These are phyloP conservation scores for Pleoardoris graminearum DNA, from an alignment of 2,329 filamentous ascomycete genomes.

Conservation along the genomic window DNA sequence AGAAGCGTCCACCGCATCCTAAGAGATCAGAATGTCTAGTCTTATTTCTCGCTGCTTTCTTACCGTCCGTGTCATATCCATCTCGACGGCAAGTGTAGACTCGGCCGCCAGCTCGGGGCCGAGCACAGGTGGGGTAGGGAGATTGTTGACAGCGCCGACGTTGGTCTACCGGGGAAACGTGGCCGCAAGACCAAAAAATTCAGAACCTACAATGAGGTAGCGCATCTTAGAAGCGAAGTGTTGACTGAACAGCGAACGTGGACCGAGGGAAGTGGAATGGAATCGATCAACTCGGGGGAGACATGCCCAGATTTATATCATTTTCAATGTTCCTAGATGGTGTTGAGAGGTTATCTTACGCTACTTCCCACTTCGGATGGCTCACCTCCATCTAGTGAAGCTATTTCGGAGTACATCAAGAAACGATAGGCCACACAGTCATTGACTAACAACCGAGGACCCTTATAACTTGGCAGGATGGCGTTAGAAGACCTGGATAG, in stretches of 20 bases:
- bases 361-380: not conserved
- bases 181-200: constrained; percentile 22
- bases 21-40: too few species aligned
- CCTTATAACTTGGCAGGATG: not conserved
- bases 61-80: too few species aligned
- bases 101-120: constrained; percentile 32
- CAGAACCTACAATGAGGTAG: constrained; percentile 24
- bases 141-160: constrained; percentile 41
- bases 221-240: constrained; percentile 23
- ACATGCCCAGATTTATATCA: not conserved
- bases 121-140: constrained; percentile 32
- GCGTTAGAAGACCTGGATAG: not conserved
- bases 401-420: not conserved
- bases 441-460: not conserved
- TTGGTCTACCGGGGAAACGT: constrained; percentile 38
- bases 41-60: not conserved
- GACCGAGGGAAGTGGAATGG: not conserved
- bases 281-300: not conserved
- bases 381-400: not conserved
- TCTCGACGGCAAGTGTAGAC: constrained; percentile 29
- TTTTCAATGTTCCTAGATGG: not conserved
- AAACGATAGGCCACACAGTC: not conserved
- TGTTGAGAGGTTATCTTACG: constrained; percentile 4
- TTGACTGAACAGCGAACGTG: not conserved
- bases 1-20: too few species aligned